phyloP scores from a whole-genome alignment of 2,329 filamentous ascomycete species.

The Penicillium thymicola region DNA sequence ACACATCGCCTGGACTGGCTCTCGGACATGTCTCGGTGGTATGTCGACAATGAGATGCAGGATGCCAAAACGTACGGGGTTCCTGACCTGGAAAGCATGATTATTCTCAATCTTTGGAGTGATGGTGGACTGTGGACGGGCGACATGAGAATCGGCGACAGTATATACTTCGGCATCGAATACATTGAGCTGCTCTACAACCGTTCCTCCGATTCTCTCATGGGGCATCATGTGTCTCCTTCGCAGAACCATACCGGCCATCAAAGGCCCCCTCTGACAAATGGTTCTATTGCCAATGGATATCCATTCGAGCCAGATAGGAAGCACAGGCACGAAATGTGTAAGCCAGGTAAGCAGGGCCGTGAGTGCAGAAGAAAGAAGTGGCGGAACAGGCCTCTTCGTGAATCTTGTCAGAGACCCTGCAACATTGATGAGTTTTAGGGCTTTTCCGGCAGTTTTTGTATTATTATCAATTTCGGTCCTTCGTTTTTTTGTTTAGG shows the following conservation, averaged over 20 bases:
- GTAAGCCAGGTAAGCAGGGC: conserved; percentile 3
- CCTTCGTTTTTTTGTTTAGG: neutral
- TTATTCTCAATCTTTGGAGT: conserved; percentile 45
- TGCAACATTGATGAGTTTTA: conserved; percentile 4
- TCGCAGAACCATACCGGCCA: conserved; percentile 16
- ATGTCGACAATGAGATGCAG: conserved; percentile 31
- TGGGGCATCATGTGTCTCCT: neutral
- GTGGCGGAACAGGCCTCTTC: neutral
- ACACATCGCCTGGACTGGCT: conserved; percentile 45
- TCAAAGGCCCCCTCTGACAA: neutral
- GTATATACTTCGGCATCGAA: conserved; percentile 40
- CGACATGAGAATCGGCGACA: conserved; percentile 38
- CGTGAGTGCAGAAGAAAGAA: conserved; percentile 4
- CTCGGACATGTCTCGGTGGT: conserved; percentile 36
- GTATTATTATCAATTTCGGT: neutral
- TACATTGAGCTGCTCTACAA: conserved; percentile 45
- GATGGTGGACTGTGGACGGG: conserved; percentile 43
- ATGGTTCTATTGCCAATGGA: neutral
- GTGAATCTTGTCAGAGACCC: neutral
- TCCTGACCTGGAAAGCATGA: conserved; percentile 35
- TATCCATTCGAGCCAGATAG: neutral
- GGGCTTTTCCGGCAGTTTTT: neutral
- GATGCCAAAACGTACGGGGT: conserved; percentile 36
- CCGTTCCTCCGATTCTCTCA: conserved; percentile 19
- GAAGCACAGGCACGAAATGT: neutral